Evolutionary conservation across 2,329 filamentous ascomycete genomes (phyloP).

Genomic region (Cordyceps tenuipes): DNA sequence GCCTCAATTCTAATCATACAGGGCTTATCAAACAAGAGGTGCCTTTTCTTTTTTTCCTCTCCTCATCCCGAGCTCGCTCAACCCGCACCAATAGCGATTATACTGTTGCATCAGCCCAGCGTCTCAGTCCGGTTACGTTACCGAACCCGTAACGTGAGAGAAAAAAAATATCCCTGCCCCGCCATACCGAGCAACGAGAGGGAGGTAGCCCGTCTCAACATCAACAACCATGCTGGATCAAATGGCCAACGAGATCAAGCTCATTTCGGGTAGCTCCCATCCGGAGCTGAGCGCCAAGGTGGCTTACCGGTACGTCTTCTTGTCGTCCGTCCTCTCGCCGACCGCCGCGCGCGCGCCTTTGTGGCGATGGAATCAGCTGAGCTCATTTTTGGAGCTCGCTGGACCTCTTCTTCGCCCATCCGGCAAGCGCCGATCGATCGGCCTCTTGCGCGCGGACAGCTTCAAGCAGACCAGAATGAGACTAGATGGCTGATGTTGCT

Average conservation of each 20-base stretch:
- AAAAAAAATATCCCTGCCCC: constrained; percentile 7
- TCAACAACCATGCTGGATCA: constrained; percentile 28
- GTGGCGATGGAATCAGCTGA: not conserved
- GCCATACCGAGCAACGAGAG: constrained; percentile 3
- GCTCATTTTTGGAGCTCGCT: not conserved
- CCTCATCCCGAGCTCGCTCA: not conserved
- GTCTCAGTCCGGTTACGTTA: not conserved
- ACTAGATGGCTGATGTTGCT: constrained; percentile 13
- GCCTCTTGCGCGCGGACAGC: not conserved
- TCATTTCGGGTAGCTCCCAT: constrained; percentile 42
- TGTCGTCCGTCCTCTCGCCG: not conserved
- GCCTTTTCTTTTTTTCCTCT: not conserved
- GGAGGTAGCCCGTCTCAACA: not conserved
- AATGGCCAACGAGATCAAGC: constrained; percentile 47
- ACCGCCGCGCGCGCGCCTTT: not conserved
- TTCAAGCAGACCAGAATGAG: not conserved
- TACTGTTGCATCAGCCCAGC: not conserved
- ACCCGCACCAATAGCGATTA: not conserved
- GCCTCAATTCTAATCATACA: not conserved
- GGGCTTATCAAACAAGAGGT: not conserved
- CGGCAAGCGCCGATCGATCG: not conserved
- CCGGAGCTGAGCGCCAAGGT: constrained; percentile 39
- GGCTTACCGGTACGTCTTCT: constrained; percentile 31
- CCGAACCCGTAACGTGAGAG: not conserved
- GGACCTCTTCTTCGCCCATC: not conserved